Evolutionary conservation across 371 early-diverging fungal genomes (phyloP).

Genomic region (Mucor circinelloides): DNA sequence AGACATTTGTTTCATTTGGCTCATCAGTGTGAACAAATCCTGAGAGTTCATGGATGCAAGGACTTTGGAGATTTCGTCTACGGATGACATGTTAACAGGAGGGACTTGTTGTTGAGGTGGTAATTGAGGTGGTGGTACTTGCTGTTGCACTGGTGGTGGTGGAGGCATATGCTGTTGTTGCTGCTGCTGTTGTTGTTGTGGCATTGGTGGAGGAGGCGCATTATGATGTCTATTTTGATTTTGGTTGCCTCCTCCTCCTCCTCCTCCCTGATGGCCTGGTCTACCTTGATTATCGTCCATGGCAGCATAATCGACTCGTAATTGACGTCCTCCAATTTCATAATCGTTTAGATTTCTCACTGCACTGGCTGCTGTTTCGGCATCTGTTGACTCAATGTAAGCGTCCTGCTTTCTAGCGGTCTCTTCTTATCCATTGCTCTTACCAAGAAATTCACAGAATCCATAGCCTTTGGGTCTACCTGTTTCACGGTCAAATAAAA

Average conservation of each 20-base stretch:
- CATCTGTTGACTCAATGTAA: slow-evolving; percentile 49
- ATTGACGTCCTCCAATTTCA: slow-evolving; percentile 79
- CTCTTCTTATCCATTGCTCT: background rate
- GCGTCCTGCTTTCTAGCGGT: background rate
- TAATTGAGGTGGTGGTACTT: slow-evolving; percentile 31
- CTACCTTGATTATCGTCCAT: slow-evolving; percentile 45
- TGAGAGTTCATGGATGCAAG: slow-evolving; percentile 71
- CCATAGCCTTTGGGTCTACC: slow-evolving; percentile 91
- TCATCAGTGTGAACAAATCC: slow-evolving; percentile 73
- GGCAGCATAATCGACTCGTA: slow-evolving; percentile 88
- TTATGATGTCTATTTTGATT: slow-evolving; percentile 24
- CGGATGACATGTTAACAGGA: slow-evolving; percentile 30
- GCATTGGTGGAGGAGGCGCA: slow-evolving; percentile 6
- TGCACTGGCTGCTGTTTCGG: slow-evolving; percentile 81
- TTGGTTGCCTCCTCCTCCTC: background rate
- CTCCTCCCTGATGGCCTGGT: slow-evolving; percentile 22
- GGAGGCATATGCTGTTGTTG: slow-evolving; percentile 11
- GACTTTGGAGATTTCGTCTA: slow-evolving; percentile 64
- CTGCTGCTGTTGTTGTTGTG: slow-evolving; percentile 10
- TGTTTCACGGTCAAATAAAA: slow-evolving; percentile 87
- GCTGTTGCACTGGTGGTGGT: slow-evolving; percentile 23
- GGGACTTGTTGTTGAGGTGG: slow-evolving; percentile 5
- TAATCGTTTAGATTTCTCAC: slow-evolving; percentile 82
- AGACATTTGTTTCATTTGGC: slow-evolving; percentile 74
- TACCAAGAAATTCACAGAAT: slow-evolving; percentile 84